Base-by-base conservation (phyloP, 164 flowering plant species). In the Warburgia ugandensis region DNA sequence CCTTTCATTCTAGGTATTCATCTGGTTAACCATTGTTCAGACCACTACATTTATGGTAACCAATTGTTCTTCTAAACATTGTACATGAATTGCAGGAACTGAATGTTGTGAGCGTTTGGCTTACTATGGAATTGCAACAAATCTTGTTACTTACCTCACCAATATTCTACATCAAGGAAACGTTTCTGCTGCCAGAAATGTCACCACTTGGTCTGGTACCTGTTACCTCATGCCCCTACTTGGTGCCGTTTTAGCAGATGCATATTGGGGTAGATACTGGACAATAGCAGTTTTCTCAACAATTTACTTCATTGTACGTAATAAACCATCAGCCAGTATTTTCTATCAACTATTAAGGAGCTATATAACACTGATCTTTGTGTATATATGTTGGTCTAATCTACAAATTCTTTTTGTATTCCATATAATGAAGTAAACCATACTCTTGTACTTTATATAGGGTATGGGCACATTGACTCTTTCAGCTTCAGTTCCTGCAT, bases 21-120 rank as follows among this genome's bases (percentile, higher is more conserved):
- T 9, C 20, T 17, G 16, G 5, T 29, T 27, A 28, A n/a, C 20
- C 33, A 28, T 10, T 21, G 2, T 50, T 19, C 33, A 37, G 11
- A 21, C 28, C 45, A 23, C 25, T 22, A 6, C n/a, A n/a, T 41
- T 53, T 36, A n/a, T 28, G 1, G n/a, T 28, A 21, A 12, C 2
- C 0, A 14, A 27, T 17, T 30, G 17, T 20, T 26, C 32, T 10
- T 4, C 22, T 55, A 13, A 50, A 29, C 8, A 6, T 55, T 65
- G 25, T 27, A 37, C 43, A 33, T 48, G 21, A 54, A 47, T 17
- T 63, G 39, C 79, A 88, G 97, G 94, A 35, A 88, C 66, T 29
- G 97, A 88, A 68, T 81, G 97, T 46, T 89, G 97, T 62, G 97
- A 85, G 61, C 79, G 97, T 10, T 67, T 89, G 66, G 95, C 97